A percentile compares a stretch with the other conserved stretches of the same genome.
Evolutionary conservation across 2,329 filamentous ascomycete genomes (phyloP).

Genomic region (Cladophialophora immunda): DNA sequence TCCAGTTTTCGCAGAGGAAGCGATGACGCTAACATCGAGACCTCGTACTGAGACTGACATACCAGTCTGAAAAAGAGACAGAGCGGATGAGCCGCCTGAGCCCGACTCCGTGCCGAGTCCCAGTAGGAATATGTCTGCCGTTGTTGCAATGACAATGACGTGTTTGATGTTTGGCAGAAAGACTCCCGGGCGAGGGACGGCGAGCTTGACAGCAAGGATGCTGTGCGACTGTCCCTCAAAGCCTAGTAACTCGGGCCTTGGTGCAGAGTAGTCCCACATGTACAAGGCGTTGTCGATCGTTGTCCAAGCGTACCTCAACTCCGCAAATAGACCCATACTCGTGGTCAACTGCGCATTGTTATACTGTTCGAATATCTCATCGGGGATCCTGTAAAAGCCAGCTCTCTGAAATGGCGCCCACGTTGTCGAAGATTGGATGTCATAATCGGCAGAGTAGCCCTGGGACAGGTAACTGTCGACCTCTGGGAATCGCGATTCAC

Average conservation of each 20-base stretch:
- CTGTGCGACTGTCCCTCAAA: conserved; percentile 88
- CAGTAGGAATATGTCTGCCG: conserved; percentile 83
- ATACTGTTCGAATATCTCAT: conserved; percentile 90
- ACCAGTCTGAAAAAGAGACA: conserved; percentile 86
- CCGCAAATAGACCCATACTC: conserved; percentile 94
- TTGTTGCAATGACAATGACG: conserved; percentile 87
- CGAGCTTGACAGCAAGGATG: conserved; percentile 90
- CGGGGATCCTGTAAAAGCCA: conserved; percentile 87
- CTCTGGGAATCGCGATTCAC: conserved; percentile 83
- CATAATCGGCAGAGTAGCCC: conserved; percentile 93
- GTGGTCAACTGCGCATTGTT: conserved; percentile 87
- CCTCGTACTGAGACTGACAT: conserved; percentile 82
- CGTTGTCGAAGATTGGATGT: conserved; percentile 71
- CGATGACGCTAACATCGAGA: conserved; percentile 78
- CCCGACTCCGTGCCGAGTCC: conserved; percentile 73
- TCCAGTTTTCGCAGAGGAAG: conserved; percentile 78
- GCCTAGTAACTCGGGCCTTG: conserved; percentile 89
- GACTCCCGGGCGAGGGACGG: conserved; percentile 83
- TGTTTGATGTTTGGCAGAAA: conserved; percentile 88
- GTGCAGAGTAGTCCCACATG: conserved; percentile 95
- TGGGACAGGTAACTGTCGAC: conserved; percentile 88
- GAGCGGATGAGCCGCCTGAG: conserved; percentile 68
- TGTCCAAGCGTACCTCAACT: conserved; percentile 94
- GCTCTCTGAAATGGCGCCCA: conserved; percentile 92
- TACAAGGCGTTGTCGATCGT: conserved; percentile 95